Percentiles rank a stretch among this genome's conserved stretches.
These are phyloP conservation scores for Phytophthora palmivora DNA, from an alignment of 352 stramenopile species.

Conservation along the genomic window DNA sequence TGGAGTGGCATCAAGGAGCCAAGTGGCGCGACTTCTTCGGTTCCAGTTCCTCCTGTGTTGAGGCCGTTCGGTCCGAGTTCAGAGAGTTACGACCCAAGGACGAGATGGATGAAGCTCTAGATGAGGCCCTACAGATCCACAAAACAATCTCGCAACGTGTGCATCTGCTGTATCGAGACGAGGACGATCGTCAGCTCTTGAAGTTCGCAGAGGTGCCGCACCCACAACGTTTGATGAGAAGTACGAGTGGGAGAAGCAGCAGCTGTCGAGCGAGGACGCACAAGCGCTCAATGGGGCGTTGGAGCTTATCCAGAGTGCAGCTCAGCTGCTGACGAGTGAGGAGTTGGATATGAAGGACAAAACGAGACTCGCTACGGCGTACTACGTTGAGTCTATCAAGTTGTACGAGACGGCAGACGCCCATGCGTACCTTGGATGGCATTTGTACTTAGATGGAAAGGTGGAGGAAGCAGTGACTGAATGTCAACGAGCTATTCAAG, in stretches of 20 bases:
- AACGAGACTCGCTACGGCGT: constrained; percentile 65
- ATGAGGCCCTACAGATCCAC: constrained; percentile 73
- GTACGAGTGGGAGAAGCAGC: constrained; percentile 52
- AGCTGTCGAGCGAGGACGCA: constrained; percentile 22
- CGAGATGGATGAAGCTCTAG: constrained; percentile 48
- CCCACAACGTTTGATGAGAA: constrained; percentile 57
- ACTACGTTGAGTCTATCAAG: constrained; percentile 75
- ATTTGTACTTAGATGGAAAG: constrained; percentile 70
- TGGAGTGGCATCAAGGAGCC: constrained; percentile 58
- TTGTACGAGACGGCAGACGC: constrained; percentile 72
- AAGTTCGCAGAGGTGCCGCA: constrained; percentile 37
- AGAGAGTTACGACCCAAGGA: constrained; percentile 17
- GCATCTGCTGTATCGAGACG: constrained; percentile 63
- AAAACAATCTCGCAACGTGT: constrained; percentile 72
- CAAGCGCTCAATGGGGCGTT: constrained; percentile 54
- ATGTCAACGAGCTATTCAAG: constrained; percentile 63
- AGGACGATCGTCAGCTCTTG: constrained; percentile 52
- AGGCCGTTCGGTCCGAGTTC: constrained; percentile 63
- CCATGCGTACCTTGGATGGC: constrained; percentile 72
- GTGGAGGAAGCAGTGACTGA: constrained; percentile 59
- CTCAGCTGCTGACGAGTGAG: constrained; percentile 53
- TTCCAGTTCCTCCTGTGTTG: constrained; percentile 57
- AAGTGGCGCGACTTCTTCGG: constrained; percentile 73
- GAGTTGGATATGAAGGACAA: constrained; percentile 52
- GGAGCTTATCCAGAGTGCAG: constrained; percentile 63